Percentiles rank a stretch among this genome's conserved stretches.
Evolutionary conservation across 257 asterid species (phyloP).

Genomic region (Salvia hispanica): DNA sequence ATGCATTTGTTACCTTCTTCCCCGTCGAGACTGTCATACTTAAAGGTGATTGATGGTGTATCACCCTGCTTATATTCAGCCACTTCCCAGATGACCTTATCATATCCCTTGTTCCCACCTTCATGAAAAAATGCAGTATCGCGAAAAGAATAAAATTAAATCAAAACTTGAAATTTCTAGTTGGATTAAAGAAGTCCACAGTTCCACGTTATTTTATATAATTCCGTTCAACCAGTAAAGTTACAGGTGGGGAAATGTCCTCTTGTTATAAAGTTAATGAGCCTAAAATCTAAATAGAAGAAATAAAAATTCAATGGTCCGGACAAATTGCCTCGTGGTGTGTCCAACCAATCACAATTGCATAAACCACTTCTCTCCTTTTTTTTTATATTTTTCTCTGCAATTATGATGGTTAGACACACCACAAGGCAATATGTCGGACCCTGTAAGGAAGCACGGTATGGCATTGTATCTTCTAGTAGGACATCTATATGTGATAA

Average conservation of each 20-base stretch:
- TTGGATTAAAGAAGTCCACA: not conserved
- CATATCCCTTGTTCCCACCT: slow-evolving; percentile 96
- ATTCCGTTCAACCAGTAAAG: not conserved
- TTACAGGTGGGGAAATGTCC: not conserved
- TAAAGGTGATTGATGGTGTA: slow-evolving; percentile 82
- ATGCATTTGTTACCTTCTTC: slow-evolving; percentile 75
- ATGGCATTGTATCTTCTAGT: not conserved
- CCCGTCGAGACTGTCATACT: slow-evolving; percentile 79
- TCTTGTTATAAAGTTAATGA: not conserved
- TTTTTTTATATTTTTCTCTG: too few species aligned
- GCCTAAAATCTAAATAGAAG: not conserved
- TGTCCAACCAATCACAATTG: too few species aligned
- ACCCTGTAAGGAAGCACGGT: too few species aligned
- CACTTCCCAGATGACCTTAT: slow-evolving; percentile 97
- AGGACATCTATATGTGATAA: not conserved
- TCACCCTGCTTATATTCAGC: slow-evolving; percentile 74
- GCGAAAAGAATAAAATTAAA: too few species aligned
- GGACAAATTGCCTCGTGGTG: too few species aligned
- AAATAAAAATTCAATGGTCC: too few species aligned
- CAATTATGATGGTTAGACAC: too few species aligned
- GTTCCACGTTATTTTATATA: not conserved
- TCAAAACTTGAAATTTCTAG: not conserved
- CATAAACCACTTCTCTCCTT: too few species aligned
- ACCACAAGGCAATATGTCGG: too few species aligned
- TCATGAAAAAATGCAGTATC: slow-evolving; percentile 13